Evolutionary conservation across 371 early-diverging fungal species (phyloP).

Genomic region (Chytridiales sp.): DNA sequence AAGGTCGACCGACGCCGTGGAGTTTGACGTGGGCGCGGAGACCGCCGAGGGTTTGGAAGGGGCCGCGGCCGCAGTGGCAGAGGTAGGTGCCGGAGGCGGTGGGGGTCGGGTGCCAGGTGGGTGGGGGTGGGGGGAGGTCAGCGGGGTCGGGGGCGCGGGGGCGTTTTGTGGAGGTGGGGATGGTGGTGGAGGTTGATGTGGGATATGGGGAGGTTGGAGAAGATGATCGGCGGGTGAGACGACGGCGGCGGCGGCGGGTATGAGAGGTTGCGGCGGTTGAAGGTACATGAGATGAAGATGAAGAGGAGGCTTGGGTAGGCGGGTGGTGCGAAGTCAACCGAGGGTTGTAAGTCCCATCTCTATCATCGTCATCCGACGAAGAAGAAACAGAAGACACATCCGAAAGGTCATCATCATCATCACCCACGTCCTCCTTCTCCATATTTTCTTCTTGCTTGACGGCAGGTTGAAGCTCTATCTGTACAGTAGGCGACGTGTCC

Average conservation of each 20-base stretch:
- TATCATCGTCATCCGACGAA: neutral
- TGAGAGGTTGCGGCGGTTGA: neutral
- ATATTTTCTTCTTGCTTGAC: neutral
- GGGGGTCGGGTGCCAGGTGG: neutral
- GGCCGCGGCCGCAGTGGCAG: neutral
- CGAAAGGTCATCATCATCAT: neutral
- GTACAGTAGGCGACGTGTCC: too few species aligned
- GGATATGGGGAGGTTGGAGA: neutral
- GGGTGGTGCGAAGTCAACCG: neutral
- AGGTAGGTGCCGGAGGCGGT: neutral
- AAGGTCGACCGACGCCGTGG: conserved; percentile 2
- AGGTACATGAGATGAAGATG: neutral
- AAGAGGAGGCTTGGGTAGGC: neutral
- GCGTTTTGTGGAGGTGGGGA: neutral
- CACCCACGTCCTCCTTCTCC: neutral
- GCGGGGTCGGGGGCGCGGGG: neutral
- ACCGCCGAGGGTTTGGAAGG: neutral
- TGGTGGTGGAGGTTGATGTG: neutral
- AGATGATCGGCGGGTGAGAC: neutral
- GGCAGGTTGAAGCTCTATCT: too few species aligned
- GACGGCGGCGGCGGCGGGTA: neutral
- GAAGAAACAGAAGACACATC: neutral
- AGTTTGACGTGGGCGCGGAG: conserved; percentile 3
- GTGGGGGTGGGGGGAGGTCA: neutral
- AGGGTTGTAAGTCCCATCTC: too few species aligned